A percentile compares a stretch with the other conserved stretches of the same genome.
phyloP scores from a whole-genome alignment of 352 stramenopile species.

The Phytophthora hibernalis region DNA sequence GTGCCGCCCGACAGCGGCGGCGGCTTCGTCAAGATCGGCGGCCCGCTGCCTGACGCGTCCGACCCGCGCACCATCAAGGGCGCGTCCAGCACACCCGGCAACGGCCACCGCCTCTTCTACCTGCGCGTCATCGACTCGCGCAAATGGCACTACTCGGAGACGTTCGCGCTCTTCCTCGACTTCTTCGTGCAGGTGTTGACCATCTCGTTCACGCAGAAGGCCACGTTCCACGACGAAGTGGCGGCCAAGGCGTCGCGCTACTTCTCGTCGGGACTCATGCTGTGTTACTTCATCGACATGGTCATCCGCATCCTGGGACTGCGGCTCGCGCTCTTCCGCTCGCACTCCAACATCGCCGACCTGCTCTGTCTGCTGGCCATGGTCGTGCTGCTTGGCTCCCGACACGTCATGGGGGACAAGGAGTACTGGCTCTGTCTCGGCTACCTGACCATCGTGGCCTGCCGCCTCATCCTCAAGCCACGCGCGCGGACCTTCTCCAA shows the following conservation, averaged over 20 bases:
- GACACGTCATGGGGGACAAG: slow-evolving; percentile 61
- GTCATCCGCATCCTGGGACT: slow-evolving; percentile 77
- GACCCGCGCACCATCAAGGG: slow-evolving; percentile 79
- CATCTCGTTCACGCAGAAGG: slow-evolving; percentile 77
- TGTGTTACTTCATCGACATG: slow-evolving; percentile 89
- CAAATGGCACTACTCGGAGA: slow-evolving; percentile 91
- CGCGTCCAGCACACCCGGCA: slow-evolving; percentile 39
- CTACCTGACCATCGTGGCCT: slow-evolving; percentile 72
- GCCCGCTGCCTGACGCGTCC: slow-evolving; percentile 68
- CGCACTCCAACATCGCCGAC: slow-evolving; percentile 85
- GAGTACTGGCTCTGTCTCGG: slow-evolving; percentile 79
- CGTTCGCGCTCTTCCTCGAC: slow-evolving; percentile 86
- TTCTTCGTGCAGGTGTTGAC: slow-evolving; percentile 87
- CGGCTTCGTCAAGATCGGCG: slow-evolving; percentile 85
- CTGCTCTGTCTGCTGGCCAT: slow-evolving; percentile 76
- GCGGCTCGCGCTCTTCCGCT: slow-evolving; percentile 78
- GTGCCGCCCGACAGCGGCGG: slow-evolving; percentile 47
- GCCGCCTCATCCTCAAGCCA: slow-evolving; percentile 87
- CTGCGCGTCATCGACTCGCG: slow-evolving; percentile 87
- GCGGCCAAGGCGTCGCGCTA: slow-evolving; percentile 74
- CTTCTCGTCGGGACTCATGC: slow-evolving; percentile 78
- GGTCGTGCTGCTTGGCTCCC: slow-evolving; percentile 55
- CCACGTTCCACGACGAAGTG: slow-evolving; percentile 67
- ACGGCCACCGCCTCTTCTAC: slow-evolving; percentile 79
- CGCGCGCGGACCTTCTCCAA: slow-evolving; percentile 86